Evolutionary conservation across 169 alveolate genomes (phyloP).

Genomic region (Babesia sp.): DNA sequence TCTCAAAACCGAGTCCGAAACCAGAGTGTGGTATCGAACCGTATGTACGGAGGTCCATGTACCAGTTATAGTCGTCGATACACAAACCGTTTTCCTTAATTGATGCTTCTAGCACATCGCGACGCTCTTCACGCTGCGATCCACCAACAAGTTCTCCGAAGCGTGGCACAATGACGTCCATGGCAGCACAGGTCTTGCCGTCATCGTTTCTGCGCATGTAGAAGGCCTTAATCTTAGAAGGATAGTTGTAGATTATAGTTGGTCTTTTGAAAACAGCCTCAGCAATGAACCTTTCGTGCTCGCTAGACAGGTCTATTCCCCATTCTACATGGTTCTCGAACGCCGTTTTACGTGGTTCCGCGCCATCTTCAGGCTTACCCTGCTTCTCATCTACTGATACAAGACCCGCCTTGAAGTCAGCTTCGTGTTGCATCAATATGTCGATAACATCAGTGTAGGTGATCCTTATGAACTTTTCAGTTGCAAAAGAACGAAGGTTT

Average conservation of each 20-base stretch:
- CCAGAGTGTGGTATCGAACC: constrained; percentile 99
- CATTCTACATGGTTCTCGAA: constrained; percentile 81
- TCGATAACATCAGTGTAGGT: constrained; percentile 96
- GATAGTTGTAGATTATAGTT: constrained; percentile 96
- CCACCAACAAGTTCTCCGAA: constrained; percentile 98
- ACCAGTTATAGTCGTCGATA: constrained; percentile 88
- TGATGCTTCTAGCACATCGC: constrained; percentile 87
- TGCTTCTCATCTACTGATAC: constrained; percentile 62
- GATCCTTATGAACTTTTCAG: constrained; percentile 91
- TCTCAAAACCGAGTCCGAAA: constrained; percentile 98
- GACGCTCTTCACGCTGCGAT: constrained; percentile 97
- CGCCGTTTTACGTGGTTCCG: constrained; percentile 47
- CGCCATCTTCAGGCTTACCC: constrained; percentile 37
- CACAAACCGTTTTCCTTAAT: constrained; percentile 87
- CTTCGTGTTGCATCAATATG: constrained; percentile 77
- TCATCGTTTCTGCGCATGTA: constrained; percentile 94
- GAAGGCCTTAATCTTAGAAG: constrained; percentile 95
- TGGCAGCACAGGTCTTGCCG: constrained; percentile 94
- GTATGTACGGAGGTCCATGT: constrained; percentile 89
- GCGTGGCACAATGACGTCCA: constrained; percentile 96
- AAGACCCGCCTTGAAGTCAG: constrained; percentile 53
- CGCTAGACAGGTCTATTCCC: constrained; percentile 98
- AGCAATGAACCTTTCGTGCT: constrained; percentile 95
- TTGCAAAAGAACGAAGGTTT: constrained; percentile 83
- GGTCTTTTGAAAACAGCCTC: constrained; percentile 96